A percentile compares a stretch with the other conserved stretches of the same genome.
phyloP scores from a whole-genome alignment of 2,329 filamentous ascomycete genomes.

The Triangularia verruculosa region DNA sequence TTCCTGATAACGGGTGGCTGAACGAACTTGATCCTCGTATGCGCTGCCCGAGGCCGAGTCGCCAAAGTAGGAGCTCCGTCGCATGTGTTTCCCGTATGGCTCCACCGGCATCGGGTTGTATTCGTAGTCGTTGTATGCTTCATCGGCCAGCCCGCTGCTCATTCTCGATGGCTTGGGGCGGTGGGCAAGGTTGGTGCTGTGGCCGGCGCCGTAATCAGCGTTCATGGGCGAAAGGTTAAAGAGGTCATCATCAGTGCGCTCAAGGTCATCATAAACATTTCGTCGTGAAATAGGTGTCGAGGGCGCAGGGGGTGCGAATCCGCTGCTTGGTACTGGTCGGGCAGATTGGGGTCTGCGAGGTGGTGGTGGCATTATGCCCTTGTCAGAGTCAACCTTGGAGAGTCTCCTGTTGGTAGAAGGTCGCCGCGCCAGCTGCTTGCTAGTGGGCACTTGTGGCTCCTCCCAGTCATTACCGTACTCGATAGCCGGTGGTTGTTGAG shows the following conservation, averaged over 20 bases:
- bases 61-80: slow-evolving; percentile 43
- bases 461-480: slow-evolving; percentile 44
- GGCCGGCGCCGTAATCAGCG: slow-evolving; percentile 33
- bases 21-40: slow-evolving; percentile 42
- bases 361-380: slow-evolving; percentile 50
- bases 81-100: slow-evolving; percentile 35
- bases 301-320: slow-evolving; percentile 30
- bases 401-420: slow-evolving; percentile 40
- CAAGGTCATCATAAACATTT: slow-evolving; percentile 39
- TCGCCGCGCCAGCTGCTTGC: slow-evolving; percentile 36
- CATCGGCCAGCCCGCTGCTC: slow-evolving; percentile 36
- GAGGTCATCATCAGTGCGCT: slow-evolving; percentile 34
- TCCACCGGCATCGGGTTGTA: slow-evolving; percentile 37
- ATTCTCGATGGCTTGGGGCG: slow-evolving; percentile 33
- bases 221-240: slow-evolving; percentile 38
- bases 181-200: slow-evolving; percentile 31
- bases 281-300: slow-evolving; percentile 29
- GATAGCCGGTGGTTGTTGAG: slow-evolving; percentile 19
- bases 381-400: slow-evolving; percentile 43
- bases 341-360: slow-evolving; percentile 33
- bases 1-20: slow-evolving; percentile 52
- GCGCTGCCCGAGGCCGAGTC: slow-evolving; percentile 35
- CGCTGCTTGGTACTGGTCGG: slow-evolving; percentile 27
- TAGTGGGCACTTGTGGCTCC: slow-evolving; percentile 32
- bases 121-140: slow-evolving; percentile 39